Percentiles rank a stretch among this genome's conserved stretches.
These are phyloP conservation scores for Clathrus columnatus DNA, from an alignment of 768 basidiomycete genomes.

Conservation along the genomic window DNA sequence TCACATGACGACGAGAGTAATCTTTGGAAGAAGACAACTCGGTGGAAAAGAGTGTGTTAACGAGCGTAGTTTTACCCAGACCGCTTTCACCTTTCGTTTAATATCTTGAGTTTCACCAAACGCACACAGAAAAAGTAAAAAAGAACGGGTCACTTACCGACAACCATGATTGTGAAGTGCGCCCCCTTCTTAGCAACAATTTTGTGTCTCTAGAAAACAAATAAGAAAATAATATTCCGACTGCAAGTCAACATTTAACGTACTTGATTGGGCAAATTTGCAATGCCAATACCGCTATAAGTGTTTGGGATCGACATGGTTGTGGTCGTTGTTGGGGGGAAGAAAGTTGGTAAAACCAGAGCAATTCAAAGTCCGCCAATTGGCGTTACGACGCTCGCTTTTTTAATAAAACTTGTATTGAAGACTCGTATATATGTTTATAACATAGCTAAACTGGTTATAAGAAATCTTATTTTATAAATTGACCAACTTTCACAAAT, in stretches of 20 bases:
- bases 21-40: conserved; percentile 90
- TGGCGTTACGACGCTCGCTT: too few relatives aligned
- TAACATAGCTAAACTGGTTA: too few relatives aligned
- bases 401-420: too few relatives aligned
- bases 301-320: conserved; percentile 14
- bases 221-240: conserved; percentile 9
- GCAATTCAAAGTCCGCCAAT: too few relatives aligned
- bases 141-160: conserved; percentile 49
- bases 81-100: conserved; percentile 77
- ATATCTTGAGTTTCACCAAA: background rate
- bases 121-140: background rate
- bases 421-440: too few relatives aligned
- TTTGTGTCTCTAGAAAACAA: conserved; percentile 76
- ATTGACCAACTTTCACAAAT: too few relatives aligned
- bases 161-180: conserved; percentile 99
- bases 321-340: background rate
- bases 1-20: conserved; percentile 80
- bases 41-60: conserved; percentile 98
- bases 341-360: too few relatives aligned
- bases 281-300: conserved; percentile 83
- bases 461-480: too few relatives aligned
- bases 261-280: conserved; percentile 98
- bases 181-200: conserved; percentile 96
- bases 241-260: conserved; percentile 17
- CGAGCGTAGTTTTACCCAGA: conserved; percentile 92